These are phyloP conservation scores for Funneliformis mosseae DNA, from an alignment of 192 early-diverging fungal species.

Conservation along the genomic window DNA sequence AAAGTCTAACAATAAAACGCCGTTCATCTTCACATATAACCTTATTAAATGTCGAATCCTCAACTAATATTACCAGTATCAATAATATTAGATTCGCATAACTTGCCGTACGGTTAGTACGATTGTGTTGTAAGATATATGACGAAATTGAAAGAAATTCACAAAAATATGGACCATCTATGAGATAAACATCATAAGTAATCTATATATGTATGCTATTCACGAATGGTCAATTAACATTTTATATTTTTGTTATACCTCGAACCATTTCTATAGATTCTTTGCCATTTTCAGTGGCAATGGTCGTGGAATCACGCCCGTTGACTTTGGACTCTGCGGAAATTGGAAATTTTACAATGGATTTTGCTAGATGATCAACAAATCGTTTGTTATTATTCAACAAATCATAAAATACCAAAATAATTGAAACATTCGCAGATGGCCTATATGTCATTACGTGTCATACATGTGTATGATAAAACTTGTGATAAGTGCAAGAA, in stretches of 20 bases:
- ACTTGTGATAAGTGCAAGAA: background rate
- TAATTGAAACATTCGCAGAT: slow-evolving; percentile 43
- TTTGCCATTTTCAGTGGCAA: background rate
- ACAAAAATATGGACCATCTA: slow-evolving; percentile 24
- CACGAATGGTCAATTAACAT: background rate
- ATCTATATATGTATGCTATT: no score
- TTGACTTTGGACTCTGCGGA: background rate
- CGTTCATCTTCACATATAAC: slow-evolving; percentile 37
- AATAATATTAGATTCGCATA: slow-evolving; percentile 54
- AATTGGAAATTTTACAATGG: slow-evolving; percentile 13
- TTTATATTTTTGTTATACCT: background rate
- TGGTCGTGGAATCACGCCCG: background rate
- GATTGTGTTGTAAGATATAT: slow-evolving; percentile 55
- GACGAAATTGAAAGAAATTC: slow-evolving; percentile 52
- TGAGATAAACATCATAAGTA: background rate
- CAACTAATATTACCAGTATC: slow-evolving; percentile 45
- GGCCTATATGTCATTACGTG: slow-evolving; percentile 39
- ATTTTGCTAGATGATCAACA: slow-evolving; percentile 35
- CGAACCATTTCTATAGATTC: background rate
- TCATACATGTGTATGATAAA: background rate
- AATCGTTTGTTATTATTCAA: slow-evolving; percentile 50
- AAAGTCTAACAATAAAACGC: slow-evolving; percentile 34
- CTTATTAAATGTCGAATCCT: slow-evolving; percentile 44
- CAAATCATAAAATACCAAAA: slow-evolving; percentile 54
- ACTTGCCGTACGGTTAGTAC: slow-evolving; percentile 40